phyloP scores from a whole-genome alignment of 1,284 basidiomycete species.

The Moesziomyces parantarcticus region DNA sequence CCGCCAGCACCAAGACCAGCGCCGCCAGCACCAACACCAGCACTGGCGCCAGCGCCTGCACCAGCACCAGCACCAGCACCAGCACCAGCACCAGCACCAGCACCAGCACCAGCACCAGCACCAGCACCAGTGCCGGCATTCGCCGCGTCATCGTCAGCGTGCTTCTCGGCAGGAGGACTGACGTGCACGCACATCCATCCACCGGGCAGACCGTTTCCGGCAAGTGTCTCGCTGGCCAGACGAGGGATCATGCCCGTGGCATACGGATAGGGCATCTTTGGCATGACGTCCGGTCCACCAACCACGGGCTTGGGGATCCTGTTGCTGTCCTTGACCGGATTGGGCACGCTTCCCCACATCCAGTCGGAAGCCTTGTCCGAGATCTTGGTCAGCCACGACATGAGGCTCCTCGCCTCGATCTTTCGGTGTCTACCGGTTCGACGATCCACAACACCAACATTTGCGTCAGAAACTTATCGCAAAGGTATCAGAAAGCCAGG shows the following conservation, averaged over 20 bases:
- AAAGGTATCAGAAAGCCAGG: neutral
- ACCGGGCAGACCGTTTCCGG: conserved; percentile 21
- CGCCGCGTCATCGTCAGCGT: neutral
- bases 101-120: conserved; percentile 1
- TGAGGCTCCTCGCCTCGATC: conserved; percentile 18
- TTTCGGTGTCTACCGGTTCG: conserved; percentile 9
- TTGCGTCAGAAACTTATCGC: too few relatives aligned
- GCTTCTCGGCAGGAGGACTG: conserved; percentile 5
- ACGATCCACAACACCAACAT: too few relatives aligned
- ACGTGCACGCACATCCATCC: conserved; percentile 38
- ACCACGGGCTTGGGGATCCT: conserved; percentile 12
- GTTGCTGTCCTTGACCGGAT: neutral
- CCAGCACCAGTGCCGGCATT: neutral
- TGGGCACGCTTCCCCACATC: conserved; percentile 25
- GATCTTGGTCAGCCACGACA: conserved; percentile 23
- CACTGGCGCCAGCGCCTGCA: neutral
- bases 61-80: conserved; percentile 9
- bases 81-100: neutral
- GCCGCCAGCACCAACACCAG: neutral
- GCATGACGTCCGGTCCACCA: conserved; percentile 16
- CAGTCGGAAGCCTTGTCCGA: conserved; percentile 33
- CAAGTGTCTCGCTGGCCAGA: conserved; percentile 24
- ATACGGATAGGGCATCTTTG: conserved; percentile 39
- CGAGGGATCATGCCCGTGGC: conserved; percentile 37
- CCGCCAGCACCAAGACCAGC: neutral